Base-by-base conservation (phyloP, 306 rosid genomes). In the Casuarina equisetifolia region DNA sequence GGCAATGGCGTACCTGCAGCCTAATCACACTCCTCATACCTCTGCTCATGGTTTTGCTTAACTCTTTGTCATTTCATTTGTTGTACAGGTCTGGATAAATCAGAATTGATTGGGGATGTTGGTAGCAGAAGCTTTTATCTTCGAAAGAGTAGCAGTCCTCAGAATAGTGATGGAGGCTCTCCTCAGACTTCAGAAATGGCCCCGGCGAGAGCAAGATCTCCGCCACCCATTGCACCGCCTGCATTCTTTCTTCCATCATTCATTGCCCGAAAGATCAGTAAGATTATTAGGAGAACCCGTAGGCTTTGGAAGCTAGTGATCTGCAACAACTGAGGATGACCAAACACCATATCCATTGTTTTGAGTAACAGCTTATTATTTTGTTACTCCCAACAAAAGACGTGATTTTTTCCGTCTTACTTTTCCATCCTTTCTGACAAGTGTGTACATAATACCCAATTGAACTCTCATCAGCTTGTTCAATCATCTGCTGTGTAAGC, bases 51-150 rank as follows among this genome's bases (percentile, higher is more conserved):
- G 12, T 58, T 58, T n/a, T 62, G 42, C 36, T 67, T 2, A 67
- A 67, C 8, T 6, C n/a, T 51, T 71, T 7, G 52, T 42, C 44
- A 2, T 57, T 54, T 1, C 9, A 71, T 39, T 36, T 58, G 10
- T 54, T 76, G 81, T 9, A 5, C 59, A 94, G 98, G 97, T 88
- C 86, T 94, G 90, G 92, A 91, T 40, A 88, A 82, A 62, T 81
- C 89, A 35, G 89, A 94, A 73, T 61, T 75, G 5, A 92, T 94
- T 38, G 98, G 97, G 16, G 91, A 87, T 50, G 80, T 85, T 1
- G 97, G 94, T 19, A 86, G 97, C 70, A 88, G 97, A 88, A 95
- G 84, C 70, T 95, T 95, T 75, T 92, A 85, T 80, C 88, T 95
- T 63, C 79, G 93, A 46, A 92, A 85, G 75, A 78, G 63, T 77